Evolutionary conservation across 495 filamentous ascomycete species (phyloP).

Genomic region (Jackrogersella multiformis): DNA sequence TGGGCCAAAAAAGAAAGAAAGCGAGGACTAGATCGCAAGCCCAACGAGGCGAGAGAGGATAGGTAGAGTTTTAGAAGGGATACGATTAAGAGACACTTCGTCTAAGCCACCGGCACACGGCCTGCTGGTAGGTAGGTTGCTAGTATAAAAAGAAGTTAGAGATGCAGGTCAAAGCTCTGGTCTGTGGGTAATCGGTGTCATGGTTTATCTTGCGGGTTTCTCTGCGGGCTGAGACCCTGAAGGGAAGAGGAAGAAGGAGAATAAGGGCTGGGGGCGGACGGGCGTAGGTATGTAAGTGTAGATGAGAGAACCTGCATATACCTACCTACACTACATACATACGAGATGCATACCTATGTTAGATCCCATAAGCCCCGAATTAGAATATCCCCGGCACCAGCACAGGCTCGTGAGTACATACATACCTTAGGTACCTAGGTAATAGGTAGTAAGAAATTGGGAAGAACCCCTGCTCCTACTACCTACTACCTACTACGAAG

Average conservation of each 20-base stretch:
- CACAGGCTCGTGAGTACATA: slow-evolving; percentile 2
- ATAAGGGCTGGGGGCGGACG: neutral
- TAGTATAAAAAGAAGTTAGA: neutral
- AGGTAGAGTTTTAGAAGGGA: slow-evolving; percentile 19
- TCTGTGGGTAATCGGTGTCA: too few relatives aligned
- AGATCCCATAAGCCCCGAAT: slow-evolving; percentile 27
- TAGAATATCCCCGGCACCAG: slow-evolving; percentile 26
- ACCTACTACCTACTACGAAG: too few relatives aligned
- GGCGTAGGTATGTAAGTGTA: slow-evolving; percentile 11
- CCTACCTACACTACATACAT: slow-evolving; percentile 1
- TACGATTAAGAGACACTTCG: slow-evolving; percentile 22
- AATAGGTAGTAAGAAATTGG: slow-evolving; percentile 8
- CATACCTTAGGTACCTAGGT: too few relatives aligned
- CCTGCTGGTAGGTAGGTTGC: slow-evolving; percentile 6
- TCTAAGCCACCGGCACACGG: slow-evolving; percentile 21
- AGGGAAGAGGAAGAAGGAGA: neutral
- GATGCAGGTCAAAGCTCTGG: slow-evolving; percentile 14
- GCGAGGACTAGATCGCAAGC: slow-evolving; percentile 24
- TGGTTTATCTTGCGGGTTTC: slow-evolving; percentile 38
- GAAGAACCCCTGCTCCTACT: slow-evolving; percentile 25
- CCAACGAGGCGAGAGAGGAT: slow-evolving; percentile 27
- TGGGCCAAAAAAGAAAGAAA: slow-evolving; percentile 20
- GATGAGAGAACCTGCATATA: neutral
- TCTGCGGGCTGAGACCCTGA: slow-evolving; percentile 19
- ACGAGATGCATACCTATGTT: slow-evolving; percentile 4